phyloP scores from a whole-genome alignment of 2,329 filamentous ascomycete genomes.

The Aspergillus sp. region DNA sequence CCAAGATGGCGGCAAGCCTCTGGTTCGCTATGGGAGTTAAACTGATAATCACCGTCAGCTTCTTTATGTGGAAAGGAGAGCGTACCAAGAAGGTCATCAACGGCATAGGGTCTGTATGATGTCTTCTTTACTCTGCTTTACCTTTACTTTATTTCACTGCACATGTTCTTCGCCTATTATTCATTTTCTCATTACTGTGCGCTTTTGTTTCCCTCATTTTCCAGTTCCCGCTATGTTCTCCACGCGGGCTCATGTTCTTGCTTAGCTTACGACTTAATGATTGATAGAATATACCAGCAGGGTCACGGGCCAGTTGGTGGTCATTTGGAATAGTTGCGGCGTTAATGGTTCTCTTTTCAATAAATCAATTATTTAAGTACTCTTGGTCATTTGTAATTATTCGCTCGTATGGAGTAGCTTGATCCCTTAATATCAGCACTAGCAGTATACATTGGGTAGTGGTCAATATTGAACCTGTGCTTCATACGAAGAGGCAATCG shows the following conservation, averaged over 20 bases:
- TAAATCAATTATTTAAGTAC: neutral
- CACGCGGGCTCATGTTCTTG: neutral
- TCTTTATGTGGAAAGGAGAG: constrained; percentile 36
- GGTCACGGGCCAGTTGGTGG: neutral
- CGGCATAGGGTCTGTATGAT: constrained; percentile 11
- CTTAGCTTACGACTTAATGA: constrained; percentile 4
- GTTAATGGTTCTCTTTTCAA: neutral
- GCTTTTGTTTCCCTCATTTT: neutral
- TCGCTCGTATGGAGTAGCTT: too few relatives aligned
- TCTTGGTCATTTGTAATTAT: too few relatives aligned
- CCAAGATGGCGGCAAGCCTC: constrained; percentile 37
- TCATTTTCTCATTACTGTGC: neutral
- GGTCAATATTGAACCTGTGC: too few relatives aligned
- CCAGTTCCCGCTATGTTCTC: neutral
- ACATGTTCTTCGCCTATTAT: neutral
- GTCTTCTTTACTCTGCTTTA: neutral
- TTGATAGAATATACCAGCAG: constrained; percentile 5
- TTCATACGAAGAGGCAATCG: neutral
- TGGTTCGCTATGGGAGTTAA: constrained; percentile 44
- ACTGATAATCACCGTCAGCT: constrained; percentile 32
- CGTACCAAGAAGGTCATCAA: constrained; percentile 1
- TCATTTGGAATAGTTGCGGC: neutral
- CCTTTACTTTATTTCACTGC: neutral
- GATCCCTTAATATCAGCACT: too few relatives aligned
- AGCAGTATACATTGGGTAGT: too few relatives aligned